phyloP scores from a whole-genome alignment of 352 stramenopile species.

The Pythium dissotocum region DNA sequence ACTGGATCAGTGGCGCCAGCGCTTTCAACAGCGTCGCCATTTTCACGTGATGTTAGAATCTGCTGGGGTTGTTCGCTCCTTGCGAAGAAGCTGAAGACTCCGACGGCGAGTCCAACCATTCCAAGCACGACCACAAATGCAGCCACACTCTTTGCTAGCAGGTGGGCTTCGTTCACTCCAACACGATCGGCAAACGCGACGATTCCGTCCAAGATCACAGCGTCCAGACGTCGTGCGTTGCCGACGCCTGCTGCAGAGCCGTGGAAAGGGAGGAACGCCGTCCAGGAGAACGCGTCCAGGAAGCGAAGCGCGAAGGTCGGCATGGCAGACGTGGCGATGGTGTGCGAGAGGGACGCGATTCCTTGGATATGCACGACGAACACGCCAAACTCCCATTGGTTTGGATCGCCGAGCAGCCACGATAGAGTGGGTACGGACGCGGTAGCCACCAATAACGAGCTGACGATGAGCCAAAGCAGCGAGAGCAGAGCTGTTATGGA shows the following conservation, averaged over 20 bases:
- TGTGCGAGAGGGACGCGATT: conserved; percentile 16
- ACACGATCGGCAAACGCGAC: conserved; percentile 25
- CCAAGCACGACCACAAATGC: conserved; percentile 19
- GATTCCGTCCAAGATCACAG: conserved; percentile 17
- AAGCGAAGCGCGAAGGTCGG: conserved; percentile 18
- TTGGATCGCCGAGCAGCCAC: conserved; percentile 12
- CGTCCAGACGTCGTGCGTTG: conserved; percentile 5
- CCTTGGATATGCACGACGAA: conserved; percentile 30
- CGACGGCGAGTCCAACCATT: conserved; percentile 15
- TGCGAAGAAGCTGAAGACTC: not conserved
- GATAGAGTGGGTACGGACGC: not conserved
- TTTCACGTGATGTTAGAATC: not conserved
- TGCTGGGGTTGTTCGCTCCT: not conserved
- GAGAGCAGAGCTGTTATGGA: not conserved
- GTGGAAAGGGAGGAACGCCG: conserved; percentile 17
- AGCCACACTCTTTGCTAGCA: conserved; percentile 1
- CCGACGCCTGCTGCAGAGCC: not conserved
- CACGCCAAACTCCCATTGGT: conserved; percentile 29
- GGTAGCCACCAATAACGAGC: not conserved
- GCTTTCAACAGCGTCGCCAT: not conserved
- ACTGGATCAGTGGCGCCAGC: not conserved
- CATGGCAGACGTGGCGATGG: not conserved
- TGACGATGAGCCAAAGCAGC: not conserved
- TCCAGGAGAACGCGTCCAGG: conserved; percentile 29
- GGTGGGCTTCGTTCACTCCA: conserved; percentile 11